Conservation (phyloP, 345 rosid species). For the Eucalyptus pauciflora region DNA sequence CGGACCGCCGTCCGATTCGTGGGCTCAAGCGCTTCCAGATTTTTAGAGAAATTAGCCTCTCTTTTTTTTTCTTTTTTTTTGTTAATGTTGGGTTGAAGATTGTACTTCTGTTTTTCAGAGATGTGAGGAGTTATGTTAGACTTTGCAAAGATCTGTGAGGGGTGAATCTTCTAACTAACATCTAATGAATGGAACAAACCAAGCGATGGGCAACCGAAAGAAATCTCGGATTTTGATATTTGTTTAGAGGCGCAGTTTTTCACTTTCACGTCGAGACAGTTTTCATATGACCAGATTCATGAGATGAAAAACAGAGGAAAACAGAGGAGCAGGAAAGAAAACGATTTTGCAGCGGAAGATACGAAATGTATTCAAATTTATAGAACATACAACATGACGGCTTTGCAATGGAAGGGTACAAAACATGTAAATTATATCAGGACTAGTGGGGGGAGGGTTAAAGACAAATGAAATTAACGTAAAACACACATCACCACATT, state of each 20-base stretch:
- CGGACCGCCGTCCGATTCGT: slow-evolving; percentile 54
- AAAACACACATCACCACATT: not conserved
- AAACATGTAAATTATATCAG: not conserved
- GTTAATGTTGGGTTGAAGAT: too few relatives aligned
- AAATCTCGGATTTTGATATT: not conserved
- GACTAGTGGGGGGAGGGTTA: not conserved
- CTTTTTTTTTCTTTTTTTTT: rapidly evolving
- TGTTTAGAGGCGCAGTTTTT: rapidly evolving
- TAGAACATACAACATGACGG: not conserved
- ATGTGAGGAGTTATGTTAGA: not conserved
- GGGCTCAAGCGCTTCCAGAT: too few relatives aligned
- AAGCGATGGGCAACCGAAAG: not conserved
- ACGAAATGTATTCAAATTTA: not conserved
- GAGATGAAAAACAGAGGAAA: too few relatives aligned
- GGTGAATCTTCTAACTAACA: not conserved
- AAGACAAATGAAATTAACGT: not conserved
- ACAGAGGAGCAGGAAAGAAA: too few relatives aligned
- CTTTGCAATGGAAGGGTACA: too few relatives aligned
- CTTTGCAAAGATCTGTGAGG: not conserved
- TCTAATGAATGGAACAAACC: not conserved
- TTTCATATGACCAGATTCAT: not conserved
- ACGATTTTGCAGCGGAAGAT: not conserved
- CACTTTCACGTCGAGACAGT: rapidly evolving
- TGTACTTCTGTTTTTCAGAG: not conserved
- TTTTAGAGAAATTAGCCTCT: too few relatives aligned